Evolutionary conservation across 805 yeast genomes (phyloP), one percentile per base, ranked within the genome.

Genomic region (Groenewaldozyma salmanticensis): DNA sequence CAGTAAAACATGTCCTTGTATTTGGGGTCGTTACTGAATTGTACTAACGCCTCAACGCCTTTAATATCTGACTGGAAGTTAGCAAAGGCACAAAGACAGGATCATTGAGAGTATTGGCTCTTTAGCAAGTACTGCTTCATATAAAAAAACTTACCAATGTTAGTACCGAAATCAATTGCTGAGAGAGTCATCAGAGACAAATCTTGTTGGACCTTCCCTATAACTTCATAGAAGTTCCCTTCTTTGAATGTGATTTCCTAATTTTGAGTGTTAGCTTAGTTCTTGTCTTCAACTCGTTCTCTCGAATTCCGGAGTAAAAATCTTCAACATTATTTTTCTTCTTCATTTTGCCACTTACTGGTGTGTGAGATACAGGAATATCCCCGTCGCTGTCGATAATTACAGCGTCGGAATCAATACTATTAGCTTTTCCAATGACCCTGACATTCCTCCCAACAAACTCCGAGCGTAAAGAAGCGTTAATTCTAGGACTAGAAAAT

Each of bases 201-300:
- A 40, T 60, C 66, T 21, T 48, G 51, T 15, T 52, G 39, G 6
- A 60, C 65, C 21, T 52, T 48, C 13, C 65, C 67, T 17, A 60
- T 51, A 21, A 64, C 31, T 41, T 61, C 65, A 49, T 59, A 64
- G 31, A 45, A 56, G 5, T 48, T 49, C 16, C 61, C 65, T 16
- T 45, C 54, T 20, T 33, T 47, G 17, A 51, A 38, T 21, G 44
- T 45, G 11, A 46, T 29, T 33, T 38, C 37, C 40, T 39, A 37
- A 17, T 20, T 7, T 16, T 22, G 21, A 27, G n/a, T 7, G 9
- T 17, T 18, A 17, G 5, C 4, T 5, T n/a, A 15, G 16, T 9
- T 21, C 9, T 7, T 31, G 31, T 22, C 13, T 22, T 31, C 6
- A 13, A 15, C 11, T 6, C 27, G n/a, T n/a, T n/a, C n/a, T n/a